Conservation (phyloP, 2,329 filamentous ascomycete species). For the Pseudogymnoascus sp. region DNA sequence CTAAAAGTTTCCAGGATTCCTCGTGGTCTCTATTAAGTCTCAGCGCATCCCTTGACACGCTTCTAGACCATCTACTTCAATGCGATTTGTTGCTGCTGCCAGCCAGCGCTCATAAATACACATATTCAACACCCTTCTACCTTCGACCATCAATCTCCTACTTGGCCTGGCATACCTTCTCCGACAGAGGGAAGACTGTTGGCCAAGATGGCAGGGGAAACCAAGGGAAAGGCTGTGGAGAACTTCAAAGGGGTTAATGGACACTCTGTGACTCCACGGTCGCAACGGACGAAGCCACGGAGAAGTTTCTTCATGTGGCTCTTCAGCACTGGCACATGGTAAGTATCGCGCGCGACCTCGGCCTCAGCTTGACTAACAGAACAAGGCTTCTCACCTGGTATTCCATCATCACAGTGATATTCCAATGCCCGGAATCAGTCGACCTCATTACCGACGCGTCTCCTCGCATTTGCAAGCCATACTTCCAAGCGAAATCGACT, state of each 20-base stretch:
- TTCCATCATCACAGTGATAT: conserved; percentile 68
- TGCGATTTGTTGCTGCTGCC: conserved; percentile 8
- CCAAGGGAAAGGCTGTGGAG: conserved; percentile 32
- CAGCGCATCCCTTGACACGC: conserved; percentile 6
- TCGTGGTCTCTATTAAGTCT: conserved; percentile 5
- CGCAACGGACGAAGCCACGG: conserved; percentile 19
- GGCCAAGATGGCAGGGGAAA: conserved; percentile 31
- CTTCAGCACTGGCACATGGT: conserved; percentile 50
- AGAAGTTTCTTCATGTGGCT: conserved; percentile 25
- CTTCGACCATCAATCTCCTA: background rate
- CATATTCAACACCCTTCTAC: background rate
- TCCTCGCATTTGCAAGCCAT: conserved; percentile 75
- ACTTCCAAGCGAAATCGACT: conserved; percentile 57
- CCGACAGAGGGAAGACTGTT: background rate
- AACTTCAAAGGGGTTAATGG: conserved; percentile 32
- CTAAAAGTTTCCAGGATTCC: conserved; percentile 7
- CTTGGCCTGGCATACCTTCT: background rate
- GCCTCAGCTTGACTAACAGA: conserved; percentile 11
- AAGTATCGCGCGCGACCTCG: conserved; percentile 21
- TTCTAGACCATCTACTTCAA: conserved; percentile 3
- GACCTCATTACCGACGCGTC: conserved; percentile 62
- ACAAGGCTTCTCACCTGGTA: conserved; percentile 77
- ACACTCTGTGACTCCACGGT: conserved; percentile 30
- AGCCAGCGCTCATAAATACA: conserved; percentile 5
- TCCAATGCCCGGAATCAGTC: conserved; percentile 70